A percentile compares a stretch with the other conserved stretches of the same genome.
Evolutionary conservation across 129 eudicot species (phyloP).

Genomic region (Escallonia rubra): DNA sequence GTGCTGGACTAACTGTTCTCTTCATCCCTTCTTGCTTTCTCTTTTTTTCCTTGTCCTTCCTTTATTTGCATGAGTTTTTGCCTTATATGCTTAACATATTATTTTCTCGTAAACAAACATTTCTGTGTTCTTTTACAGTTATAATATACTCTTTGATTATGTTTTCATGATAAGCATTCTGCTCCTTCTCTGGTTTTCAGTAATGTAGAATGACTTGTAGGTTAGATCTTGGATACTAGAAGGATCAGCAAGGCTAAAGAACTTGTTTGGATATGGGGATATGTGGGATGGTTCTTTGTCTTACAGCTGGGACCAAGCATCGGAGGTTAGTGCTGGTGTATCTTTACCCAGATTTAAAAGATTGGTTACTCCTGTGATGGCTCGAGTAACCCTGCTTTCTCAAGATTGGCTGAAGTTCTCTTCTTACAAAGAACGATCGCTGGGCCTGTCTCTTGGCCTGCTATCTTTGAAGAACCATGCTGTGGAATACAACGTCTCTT

Average conservation of each 20-base stretch:
- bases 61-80: no score
- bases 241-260: conserved; percentile 70
- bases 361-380: conserved; percentile 54
- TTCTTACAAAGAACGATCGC: conserved; percentile 62
- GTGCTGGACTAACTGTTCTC: no score
- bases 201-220: conserved; percentile 31
- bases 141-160: not conserved
- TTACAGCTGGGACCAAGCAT: conserved; percentile 85
- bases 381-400: conserved; percentile 70
- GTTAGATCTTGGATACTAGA: conserved; percentile 80
- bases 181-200: not conserved
- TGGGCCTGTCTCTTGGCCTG: conserved; percentile 75
- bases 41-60: no score
- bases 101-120: no score
- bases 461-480: conserved; percentile 67
- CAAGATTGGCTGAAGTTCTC: conserved; percentile 90
- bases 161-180: not conserved
- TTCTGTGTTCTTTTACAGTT: no score
- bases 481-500: conserved; percentile 62
- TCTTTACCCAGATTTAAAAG: conserved; percentile 59
- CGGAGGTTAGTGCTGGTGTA: conserved; percentile 74
- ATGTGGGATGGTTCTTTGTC: conserved; percentile 74
- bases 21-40: no score
- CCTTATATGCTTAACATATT: no score
- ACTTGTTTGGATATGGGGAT: conserved; percentile 82